Evolutionary conservation across 2,329 filamentous ascomycete species (phyloP).

Genomic region (Colletotrichum camelliae): DNA sequence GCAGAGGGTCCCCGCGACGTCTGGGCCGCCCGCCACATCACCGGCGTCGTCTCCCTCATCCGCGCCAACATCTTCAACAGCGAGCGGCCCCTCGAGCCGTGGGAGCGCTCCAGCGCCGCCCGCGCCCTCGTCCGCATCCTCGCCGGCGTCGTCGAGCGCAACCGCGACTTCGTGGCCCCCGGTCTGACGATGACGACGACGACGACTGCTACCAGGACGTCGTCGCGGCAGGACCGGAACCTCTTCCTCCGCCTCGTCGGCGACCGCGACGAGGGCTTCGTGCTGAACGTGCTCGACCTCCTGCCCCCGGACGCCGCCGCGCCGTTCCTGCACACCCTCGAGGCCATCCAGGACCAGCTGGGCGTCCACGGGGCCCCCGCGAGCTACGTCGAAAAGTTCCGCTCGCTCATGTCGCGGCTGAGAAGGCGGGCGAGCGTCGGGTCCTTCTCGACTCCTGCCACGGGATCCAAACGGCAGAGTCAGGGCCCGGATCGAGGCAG

Average conservation of each 20-base stretch:
- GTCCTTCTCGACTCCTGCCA: constrained; percentile 10
- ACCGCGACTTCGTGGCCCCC: constrained; percentile 38
- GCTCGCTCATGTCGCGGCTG: constrained; percentile 34
- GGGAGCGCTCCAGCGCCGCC: constrained; percentile 50
- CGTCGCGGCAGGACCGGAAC: constrained; percentile 40
- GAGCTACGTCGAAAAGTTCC: constrained; percentile 40
- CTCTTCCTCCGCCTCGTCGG: constrained; percentile 56
- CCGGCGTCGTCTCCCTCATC: constrained; percentile 47
- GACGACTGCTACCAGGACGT: background rate
- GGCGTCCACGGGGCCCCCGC: constrained; percentile 37
- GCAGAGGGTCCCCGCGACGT: constrained; percentile 44
- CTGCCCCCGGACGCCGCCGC: constrained; percentile 49
- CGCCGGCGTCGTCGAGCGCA: constrained; percentile 45
- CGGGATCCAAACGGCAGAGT: constrained; percentile 36
- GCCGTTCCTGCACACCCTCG: constrained; percentile 45
- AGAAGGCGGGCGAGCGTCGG: constrained; percentile 27
- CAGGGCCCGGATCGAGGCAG: constrained; percentile 30
- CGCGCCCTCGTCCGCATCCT: constrained; percentile 55
- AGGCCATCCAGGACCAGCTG: constrained; percentile 36
- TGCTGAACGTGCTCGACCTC: constrained; percentile 46
- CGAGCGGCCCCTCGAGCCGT: constrained; percentile 38
- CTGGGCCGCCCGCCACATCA: constrained; percentile 57
- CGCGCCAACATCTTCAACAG: constrained; percentile 44
- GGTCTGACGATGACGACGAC: constrained; percentile 16
- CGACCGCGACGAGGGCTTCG: constrained; percentile 47